Percentiles rank a stretch among this genome's conserved stretches.
These are phyloP conservation scores for Gossypium gossypioides DNA, from an alignment of 441 rosid species.

Conservation along the genomic window DNA sequence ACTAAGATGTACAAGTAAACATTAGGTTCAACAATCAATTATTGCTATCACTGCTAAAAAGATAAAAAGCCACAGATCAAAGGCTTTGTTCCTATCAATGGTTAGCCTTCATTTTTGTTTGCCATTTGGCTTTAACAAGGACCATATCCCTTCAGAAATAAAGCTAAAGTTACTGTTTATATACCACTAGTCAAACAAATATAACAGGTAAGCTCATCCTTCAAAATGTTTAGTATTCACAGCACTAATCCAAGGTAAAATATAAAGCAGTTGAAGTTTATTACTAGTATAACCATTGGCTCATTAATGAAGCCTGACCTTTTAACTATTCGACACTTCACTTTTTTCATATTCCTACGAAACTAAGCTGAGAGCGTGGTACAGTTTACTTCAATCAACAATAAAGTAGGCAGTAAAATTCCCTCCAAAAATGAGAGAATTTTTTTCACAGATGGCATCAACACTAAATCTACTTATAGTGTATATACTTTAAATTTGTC, in stretches of 20 bases:
- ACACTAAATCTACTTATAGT: not conserved
- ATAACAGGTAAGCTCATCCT: not conserved
- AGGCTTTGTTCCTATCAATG: not conserved
- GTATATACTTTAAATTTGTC: not conserved
- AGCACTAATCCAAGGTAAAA: not conserved
- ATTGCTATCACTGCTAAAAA: not conserved
- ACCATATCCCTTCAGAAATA: not conserved
- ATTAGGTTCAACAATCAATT: not conserved
- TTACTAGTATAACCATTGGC: not conserved
- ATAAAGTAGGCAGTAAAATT: not conserved
- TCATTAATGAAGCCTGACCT: not conserved
- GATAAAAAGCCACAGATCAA: not conserved
- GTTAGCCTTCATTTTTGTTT: not conserved
- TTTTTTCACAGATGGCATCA: not conserved
- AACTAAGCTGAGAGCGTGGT: not conserved
- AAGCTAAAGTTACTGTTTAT: not conserved
- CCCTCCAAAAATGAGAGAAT: not conserved
- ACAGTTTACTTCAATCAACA: not conserved
- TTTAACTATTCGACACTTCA: not conserved
- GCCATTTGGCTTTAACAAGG: constrained; percentile 1
- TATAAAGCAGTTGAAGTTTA: not conserved
- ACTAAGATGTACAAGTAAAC: not conserved
- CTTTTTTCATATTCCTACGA: not conserved
- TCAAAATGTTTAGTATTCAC: not conserved
- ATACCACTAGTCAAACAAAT: not conserved